Base-by-base conservation (phyloP, 805 yeast species). In the Kodamaea fukazawae region DNA sequence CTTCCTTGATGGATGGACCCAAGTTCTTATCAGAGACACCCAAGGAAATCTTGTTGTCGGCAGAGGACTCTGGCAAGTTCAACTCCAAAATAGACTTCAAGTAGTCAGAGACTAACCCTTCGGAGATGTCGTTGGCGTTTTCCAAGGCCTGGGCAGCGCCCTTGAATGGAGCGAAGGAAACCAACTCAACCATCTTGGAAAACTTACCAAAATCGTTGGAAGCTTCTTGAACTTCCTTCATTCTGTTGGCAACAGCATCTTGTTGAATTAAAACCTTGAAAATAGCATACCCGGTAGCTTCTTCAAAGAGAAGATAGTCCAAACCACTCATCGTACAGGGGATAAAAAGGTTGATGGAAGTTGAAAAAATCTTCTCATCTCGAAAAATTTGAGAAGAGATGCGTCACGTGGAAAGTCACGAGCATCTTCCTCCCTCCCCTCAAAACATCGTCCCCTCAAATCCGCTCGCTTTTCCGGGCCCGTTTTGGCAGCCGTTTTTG, bases 91-190 rank as follows among this genome's bases (percentile, higher is more conserved):
- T 77, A 29, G 95, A 79, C 65, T 87, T 88, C 69, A 93, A 78
- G 69, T 86, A 86, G 55, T 93, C 98, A 44, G 90, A 84, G 42
- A 91, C 96, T 54, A 90, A 77, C 59, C 99, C 99, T 71, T 93
- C 99, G 50, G 96, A 86, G 54, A 93, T 85, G 62, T 93, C 98
- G 62, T 93, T 93, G 53, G 98, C 97, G 62, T 93, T 93, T 69
- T 91, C 98, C 58, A 93, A 79, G 45, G 99, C 99, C 69, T 93
- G 98, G 38, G 99, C 98, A 46, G 99, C 99, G 58, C 97, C 97
- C 70, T 93, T 90, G 78, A 93, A 93, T 36, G 99, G 99, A 45
- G 96, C 96, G 70, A 93, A 93, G 11, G 96, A 86, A 18, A 87
- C 95, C 42, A 93, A 78, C 67, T 90, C 96, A 53, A 93, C 82